Evolutionary conservation across 1,284 basidiomycete species (phyloP), one percentile per base, ranked within the genome.

Genomic region (Rhodofomes roseus): DNA sequence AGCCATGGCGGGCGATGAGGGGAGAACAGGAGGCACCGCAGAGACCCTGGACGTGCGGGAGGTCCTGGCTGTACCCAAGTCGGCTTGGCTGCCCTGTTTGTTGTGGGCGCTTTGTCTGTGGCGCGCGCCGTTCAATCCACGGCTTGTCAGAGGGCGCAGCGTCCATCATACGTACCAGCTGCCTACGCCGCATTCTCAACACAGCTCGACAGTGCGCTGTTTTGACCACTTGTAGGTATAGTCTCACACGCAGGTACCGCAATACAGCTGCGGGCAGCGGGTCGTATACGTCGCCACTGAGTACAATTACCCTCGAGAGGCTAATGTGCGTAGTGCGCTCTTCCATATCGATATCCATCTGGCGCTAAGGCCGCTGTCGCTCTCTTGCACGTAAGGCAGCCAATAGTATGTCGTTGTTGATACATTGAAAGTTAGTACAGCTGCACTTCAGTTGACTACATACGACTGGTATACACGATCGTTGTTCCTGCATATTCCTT

Each of bases 51-150:
- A 50, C 48, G 12, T 36, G 34, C 6, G 43, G 16, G n/a, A 44
- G 23, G 43, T 46, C n/a, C n/a, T n/a, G n/a, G 43, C 39, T 54
- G 20, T 44, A 6, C 18, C 18, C 18, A 53, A 25, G 36, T 22
- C 31, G 52, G 34, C n/a, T 51, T 25, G 48, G 31, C 43, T 51
- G 48, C 48, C 20, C 48, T 2, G 27, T 51, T 51, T 51, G 48
- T 51, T 51, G 48, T 51, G 1, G 48, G 29, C 48, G 48, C 48
- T 51, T 51, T 51, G 48, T 51, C 48, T 51, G 48, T 51, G 48
- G 48, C 48, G 25, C 14, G n/a, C 48, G 16, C 18, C 18, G 6
- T 16, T 34, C 6, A 36, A 12, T 51, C n/a, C n/a, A n/a, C n/a
- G n/a, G n/a, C n/a, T n/a, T n/a, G n/a, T n/a, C n/a, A n/a, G n/a